Base-by-base conservation (phyloP, 371 early-diverging fungal genomes). In the Mortierella sp. region DNA sequence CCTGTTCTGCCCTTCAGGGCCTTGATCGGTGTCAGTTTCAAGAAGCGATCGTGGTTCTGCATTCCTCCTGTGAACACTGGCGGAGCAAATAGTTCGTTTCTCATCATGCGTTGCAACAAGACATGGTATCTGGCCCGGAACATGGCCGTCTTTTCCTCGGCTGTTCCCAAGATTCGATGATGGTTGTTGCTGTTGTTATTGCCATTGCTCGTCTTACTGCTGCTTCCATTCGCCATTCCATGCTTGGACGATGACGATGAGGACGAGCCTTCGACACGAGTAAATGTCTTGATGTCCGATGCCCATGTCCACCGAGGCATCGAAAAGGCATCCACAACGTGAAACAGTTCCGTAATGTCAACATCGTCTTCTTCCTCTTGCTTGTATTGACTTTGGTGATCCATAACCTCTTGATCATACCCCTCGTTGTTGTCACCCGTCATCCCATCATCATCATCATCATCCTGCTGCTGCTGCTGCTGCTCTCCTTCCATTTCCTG, bases 11-110 rank as follows among this genome's bases (percentile, higher is more conserved):
- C 96, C 61, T 88, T 90, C 50, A 96, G 79, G 2, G 92, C 85
- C 67, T 91, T 93, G 39, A 96, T 89, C 5, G 94, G 87, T 37
- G 93, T 94, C 45, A 96, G 81, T 88, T 94, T 76, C 27, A 77
- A 25, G 80, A 82, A 81, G 82, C 78, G 57, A 64, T 79, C 41
- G 58, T 69, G 63, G 7, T 34, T 4, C 70, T 81, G 76, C 60
- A 66, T 78, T 17, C 81, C 82, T n/a, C 78, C 71, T n/a, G 81
- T 80, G 54, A 84, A 85, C 0, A 86, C 80, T 1, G 91, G 82
- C 0, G 90, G 86, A 45, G 88, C 78, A 78, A 95, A 96, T 49
- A 82, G 78, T 54, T 94, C 95, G 64, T 95, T 93, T 39, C 95
- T 81, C 79, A 96, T 57, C 5, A 95, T 70, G 13, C 95, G 81